These are phyloP conservation scores for Aspergillus tamarii DNA, from an alignment of 2,329 filamentous ascomycete species.

Conservation along the genomic window DNA sequence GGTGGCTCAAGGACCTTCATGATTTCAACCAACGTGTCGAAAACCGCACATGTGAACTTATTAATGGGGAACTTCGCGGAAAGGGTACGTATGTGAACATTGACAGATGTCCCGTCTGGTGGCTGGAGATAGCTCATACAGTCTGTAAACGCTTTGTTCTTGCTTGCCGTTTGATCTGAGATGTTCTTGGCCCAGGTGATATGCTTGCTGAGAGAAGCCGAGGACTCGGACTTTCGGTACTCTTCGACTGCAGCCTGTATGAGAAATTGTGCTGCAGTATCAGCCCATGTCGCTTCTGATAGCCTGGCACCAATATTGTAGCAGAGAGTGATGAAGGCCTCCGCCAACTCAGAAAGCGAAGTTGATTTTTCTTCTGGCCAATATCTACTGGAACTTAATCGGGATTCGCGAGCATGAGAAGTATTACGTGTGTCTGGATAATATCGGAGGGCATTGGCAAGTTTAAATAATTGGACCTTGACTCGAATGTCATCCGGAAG, in stretches of 20 bases:
- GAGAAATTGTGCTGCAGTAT: slow-evolving; percentile 53
- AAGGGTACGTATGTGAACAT: slow-evolving; percentile 33
- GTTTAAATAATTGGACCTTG: slow-evolving; percentile 53
- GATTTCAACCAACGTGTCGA: slow-evolving; percentile 48
- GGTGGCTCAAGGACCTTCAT: slow-evolving; percentile 50
- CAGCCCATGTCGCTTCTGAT: slow-evolving; percentile 46
- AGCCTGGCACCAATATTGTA: slow-evolving; percentile 36
- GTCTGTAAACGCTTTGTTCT: slow-evolving; percentile 29
- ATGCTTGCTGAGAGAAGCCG: slow-evolving; percentile 45
- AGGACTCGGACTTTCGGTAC: slow-evolving; percentile 44
- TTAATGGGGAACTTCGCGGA: slow-evolving; percentile 33
- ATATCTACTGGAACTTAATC: neutral
- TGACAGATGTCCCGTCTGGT: slow-evolving; percentile 16
- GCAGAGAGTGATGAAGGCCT: slow-evolving; percentile 54
- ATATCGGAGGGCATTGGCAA: slow-evolving; percentile 32
- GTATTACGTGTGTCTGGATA: neutral
- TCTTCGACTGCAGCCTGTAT: slow-evolving; percentile 56
- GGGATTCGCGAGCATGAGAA: neutral
- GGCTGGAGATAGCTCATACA: slow-evolving; percentile 25
- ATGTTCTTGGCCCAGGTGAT: slow-evolving; percentile 49
- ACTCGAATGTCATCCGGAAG: slow-evolving; percentile 47
- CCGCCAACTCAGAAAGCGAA: neutral
- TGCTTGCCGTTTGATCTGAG: slow-evolving; percentile 39
- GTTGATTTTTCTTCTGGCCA: neutral
- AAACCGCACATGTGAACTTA: slow-evolving; percentile 44